Percentiles rank a stretch among this genome's conserved stretches.
Evolutionary conservation across 345 rosid species (phyloP).

Genomic region (Raphanus sativus): DNA sequence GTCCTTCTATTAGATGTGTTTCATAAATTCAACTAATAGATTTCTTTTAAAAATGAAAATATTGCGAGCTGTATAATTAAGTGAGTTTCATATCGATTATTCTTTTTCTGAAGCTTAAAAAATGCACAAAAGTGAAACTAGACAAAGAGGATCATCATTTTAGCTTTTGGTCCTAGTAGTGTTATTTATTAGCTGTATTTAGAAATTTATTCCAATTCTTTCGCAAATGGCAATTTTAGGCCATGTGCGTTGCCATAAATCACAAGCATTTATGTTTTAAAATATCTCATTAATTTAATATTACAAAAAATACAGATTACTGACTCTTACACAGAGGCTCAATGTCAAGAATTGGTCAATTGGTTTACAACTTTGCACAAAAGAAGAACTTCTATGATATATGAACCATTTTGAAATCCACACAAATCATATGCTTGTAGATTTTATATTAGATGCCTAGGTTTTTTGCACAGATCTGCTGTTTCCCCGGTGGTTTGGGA

Average conservation of each 20-base stretch:
- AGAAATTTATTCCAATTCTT: constrained; percentile 8
- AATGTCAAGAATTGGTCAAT: neutral
- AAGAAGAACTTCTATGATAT: neutral
- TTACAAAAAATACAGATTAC: neutral
- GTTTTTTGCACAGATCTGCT: too few relatives aligned
- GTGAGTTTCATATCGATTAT: constrained; percentile 2
- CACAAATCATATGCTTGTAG: neutral
- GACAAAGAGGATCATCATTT: constrained; percentile 20
- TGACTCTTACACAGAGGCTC: neutral
- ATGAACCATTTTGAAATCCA: neutral
- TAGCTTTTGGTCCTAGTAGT: neutral
- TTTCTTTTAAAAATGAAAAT: neutral
- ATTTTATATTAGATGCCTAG: neutral
- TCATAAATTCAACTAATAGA: neutral
- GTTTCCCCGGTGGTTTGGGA: too few relatives aligned
- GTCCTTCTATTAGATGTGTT: neutral
- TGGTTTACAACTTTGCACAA: neutral
- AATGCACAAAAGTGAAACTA: constrained; percentile 1
- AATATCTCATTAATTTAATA: neutral
- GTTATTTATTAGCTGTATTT: constrained; percentile 1
- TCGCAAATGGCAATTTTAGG: constrained; percentile 1
- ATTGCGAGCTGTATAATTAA: neutral
- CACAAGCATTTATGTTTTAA: constrained; percentile 4
- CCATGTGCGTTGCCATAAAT: constrained; percentile 31
- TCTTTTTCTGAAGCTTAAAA: neutral